These are phyloP conservation scores for Coccinonectria pachysandricola DNA, from an alignment of 2,329 filamentous ascomycete species.

Conservation along the genomic window DNA sequence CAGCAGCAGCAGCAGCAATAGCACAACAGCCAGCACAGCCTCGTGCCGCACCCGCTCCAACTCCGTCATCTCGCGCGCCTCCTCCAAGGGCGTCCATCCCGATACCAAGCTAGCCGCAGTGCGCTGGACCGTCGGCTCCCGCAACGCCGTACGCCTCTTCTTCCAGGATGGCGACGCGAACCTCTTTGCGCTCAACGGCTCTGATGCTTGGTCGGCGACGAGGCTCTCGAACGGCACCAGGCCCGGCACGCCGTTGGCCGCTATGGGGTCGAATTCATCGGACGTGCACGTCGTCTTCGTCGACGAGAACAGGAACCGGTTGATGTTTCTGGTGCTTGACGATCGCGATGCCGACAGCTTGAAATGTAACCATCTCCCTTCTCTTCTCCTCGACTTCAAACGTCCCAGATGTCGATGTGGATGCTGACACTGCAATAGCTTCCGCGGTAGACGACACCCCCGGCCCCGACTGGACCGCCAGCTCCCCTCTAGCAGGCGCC, in stretches of 20 bases:
- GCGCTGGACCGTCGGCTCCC: slow-evolving; percentile 5
- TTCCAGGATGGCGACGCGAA: slow-evolving; percentile 8
- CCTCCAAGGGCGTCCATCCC: slow-evolving; percentile 6
- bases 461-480: slow-evolving; percentile 6
- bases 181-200: slow-evolving; percentile 6
- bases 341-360: slow-evolving; percentile 1
- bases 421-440: slow-evolving; percentile 1
- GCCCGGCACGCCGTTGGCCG: slow-evolving; percentile 7
- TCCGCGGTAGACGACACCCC: slow-evolving; percentile 5
- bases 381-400: neutral
- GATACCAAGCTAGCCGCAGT: slow-evolving; percentile 10
- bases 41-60: too few species aligned
- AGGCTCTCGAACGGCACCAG: slow-evolving; percentile 2
- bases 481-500: slow-evolving; percentile 5
- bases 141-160: slow-evolving; percentile 9
- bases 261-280: slow-evolving; percentile 3
- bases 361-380: slow-evolving; percentile 1
- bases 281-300: slow-evolving; percentile 9
- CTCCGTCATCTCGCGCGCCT: slow-evolving; percentile 8
- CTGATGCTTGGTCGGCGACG: slow-evolving; percentile 3
- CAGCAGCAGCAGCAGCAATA: too few species aligned
- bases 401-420: neutral
- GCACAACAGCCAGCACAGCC: too few species aligned
- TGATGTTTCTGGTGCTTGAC: slow-evolving; percentile 5
- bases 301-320: slow-evolving; percentile 3